Percentiles rank a stretch among this genome's conserved stretches.
Evolutionary conservation across 768 basidiomycete genomes (phyloP).

Genomic region (Chalciporus chontae): DNA sequence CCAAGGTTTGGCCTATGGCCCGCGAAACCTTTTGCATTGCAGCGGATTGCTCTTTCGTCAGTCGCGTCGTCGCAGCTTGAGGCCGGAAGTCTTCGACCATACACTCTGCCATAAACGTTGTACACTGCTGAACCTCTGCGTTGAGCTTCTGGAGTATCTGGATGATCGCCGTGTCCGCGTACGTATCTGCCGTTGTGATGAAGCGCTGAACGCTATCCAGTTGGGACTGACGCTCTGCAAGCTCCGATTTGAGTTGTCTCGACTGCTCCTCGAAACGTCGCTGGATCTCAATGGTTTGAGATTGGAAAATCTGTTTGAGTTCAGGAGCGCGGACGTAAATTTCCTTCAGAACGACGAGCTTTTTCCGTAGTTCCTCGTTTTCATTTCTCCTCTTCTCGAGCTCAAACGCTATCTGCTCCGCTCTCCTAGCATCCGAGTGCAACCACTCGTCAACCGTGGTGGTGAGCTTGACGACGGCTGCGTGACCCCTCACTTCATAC

Average conservation of each 20-base stretch:
- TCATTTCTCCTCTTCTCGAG: constrained; percentile 7
- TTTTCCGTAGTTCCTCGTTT: constrained; percentile 5
- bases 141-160: constrained; percentile 11
- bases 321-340: constrained; percentile 7
- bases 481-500: constrained; percentile 1
- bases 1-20: constrained; percentile 3
- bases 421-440: constrained; percentile 3
- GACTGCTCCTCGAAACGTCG: constrained; percentile 2
- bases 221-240: constrained; percentile 3
- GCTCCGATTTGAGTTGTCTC: background rate
- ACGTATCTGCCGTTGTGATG: constrained; percentile 4
- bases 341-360: constrained; percentile 3
- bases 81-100: background rate
- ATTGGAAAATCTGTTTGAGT: constrained; percentile 11
- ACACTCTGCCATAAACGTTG: constrained; percentile 7
- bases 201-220: constrained; percentile 2
- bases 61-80: background rate
- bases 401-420: background rate
- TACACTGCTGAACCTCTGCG: constrained; percentile 11
- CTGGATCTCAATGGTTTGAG: constrained; percentile 5
- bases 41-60: background rate
- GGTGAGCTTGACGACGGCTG: constrained; percentile 8
- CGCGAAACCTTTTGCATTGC: background rate
- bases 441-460: constrained; percentile 8
- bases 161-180: constrained; percentile 6